Conservation (phyloP, 78 protist species). For the Speleostelium caveatum region DNA sequence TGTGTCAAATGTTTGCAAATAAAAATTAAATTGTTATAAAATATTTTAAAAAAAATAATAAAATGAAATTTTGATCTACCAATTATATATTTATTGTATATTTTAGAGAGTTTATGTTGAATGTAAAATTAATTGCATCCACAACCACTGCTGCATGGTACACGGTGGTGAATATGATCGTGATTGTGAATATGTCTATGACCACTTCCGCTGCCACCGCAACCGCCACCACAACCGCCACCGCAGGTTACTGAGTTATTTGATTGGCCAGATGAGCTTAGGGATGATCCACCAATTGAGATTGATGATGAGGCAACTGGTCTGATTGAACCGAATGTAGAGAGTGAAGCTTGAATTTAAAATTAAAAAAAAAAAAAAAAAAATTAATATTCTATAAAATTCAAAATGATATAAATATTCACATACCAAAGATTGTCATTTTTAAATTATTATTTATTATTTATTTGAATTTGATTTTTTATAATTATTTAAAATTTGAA, state of each 20-base stretch:
- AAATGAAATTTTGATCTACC: too few relatives aligned
- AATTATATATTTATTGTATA: too few relatives aligned
- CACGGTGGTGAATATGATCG: too few relatives aligned
- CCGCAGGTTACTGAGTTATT: background rate
- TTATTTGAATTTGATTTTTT: background rate
- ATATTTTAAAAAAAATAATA: too few relatives aligned
- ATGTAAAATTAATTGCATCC: too few relatives aligned
- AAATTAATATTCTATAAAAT: too few relatives aligned
- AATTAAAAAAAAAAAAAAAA: too few relatives aligned
- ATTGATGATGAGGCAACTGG: background rate
- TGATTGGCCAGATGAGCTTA: background rate
- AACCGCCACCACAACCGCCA: background rate
- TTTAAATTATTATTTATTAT: background rate
- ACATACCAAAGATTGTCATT: background rate
- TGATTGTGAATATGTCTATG: too few relatives aligned
- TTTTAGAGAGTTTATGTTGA: too few relatives aligned
- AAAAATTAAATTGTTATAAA: too few relatives aligned
- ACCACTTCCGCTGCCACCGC: background rate
- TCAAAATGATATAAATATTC: background rate
- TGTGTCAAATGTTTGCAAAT: constrained; percentile 79
- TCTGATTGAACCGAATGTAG: background rate
- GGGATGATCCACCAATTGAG: background rate
- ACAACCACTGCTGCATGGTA: too few relatives aligned
- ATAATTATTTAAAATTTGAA: background rate
- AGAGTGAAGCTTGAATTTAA: background rate